Conservation (phyloP, 2,329 filamentous ascomycete genomes). For the Ceratocystis diversiconidia region DNA sequence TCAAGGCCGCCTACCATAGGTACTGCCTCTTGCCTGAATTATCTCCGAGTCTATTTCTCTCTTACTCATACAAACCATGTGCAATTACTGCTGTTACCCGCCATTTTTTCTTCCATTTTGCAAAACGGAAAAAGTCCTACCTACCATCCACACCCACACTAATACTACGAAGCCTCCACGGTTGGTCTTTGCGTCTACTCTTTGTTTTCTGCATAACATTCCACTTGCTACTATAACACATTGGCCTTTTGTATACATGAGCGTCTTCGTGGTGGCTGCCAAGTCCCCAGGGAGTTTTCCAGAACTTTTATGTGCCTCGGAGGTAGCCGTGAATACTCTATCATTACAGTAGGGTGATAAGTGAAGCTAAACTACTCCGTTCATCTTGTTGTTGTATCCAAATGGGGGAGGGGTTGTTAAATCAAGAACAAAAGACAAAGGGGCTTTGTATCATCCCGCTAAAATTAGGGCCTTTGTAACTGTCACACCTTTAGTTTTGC, state of each 20-base stretch:
- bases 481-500: not conserved
- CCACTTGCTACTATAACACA: not conserved
- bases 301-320: not conserved
- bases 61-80: not conserved
- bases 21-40: not conserved
- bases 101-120: no score
- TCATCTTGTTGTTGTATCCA: no score
- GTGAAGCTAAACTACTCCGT: no score
- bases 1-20: not conserved
- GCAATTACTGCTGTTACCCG: not conserved
- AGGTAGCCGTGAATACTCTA: not conserved
- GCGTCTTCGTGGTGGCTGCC: not conserved
- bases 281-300: not conserved
- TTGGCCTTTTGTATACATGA: not conserved
- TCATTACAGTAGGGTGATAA: not conserved
- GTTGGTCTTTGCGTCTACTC: not conserved
- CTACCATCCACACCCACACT: not conserved
- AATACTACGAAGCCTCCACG: not conserved
- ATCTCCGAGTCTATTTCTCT: not conserved
- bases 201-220: not conserved
- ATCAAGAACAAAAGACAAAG: not conserved
- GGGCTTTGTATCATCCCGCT: not conserved
- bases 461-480: not conserved
- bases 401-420: not conserved
- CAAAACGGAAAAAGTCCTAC: no score